Percentiles rank a stretch among this genome's conserved stretches.
phyloP scores from a whole-genome alignment of 768 basidiomycete species.

The Pholiota microspora region DNA sequence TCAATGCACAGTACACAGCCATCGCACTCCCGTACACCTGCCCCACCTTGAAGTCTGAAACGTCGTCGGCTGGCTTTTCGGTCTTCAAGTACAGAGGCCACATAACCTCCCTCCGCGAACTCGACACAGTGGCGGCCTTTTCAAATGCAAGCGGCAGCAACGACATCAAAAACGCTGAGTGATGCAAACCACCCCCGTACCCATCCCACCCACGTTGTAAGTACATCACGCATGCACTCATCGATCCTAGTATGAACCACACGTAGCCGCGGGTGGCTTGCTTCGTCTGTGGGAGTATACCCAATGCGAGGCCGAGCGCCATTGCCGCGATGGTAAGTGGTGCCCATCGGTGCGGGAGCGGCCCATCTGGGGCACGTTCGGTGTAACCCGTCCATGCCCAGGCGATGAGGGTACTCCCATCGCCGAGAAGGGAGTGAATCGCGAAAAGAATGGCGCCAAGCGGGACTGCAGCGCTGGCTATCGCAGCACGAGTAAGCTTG shows the following conservation, averaged over 20 bases:
- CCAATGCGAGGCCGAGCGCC: slow-evolving; percentile 50
- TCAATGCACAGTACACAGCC: slow-evolving; percentile 54
- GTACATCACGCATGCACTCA: slow-evolving; percentile 56
- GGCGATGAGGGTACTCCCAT: slow-evolving; percentile 75
- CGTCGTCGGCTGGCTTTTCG: background rate
- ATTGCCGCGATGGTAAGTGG: slow-evolving; percentile 65
- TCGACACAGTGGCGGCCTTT: slow-evolving; percentile 39
- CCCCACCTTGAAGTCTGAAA: slow-evolving; percentile 33
- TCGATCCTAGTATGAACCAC: slow-evolving; percentile 56
- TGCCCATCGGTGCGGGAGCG: slow-evolving; percentile 71
- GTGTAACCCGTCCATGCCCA: slow-evolving; percentile 93
- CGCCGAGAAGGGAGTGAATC: slow-evolving; percentile 69
- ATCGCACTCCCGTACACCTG: slow-evolving; percentile 56
- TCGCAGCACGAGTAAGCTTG: background rate
- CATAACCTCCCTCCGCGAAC: slow-evolving; percentile 7
- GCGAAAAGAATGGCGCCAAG: slow-evolving; percentile 71
- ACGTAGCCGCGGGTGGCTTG: slow-evolving; percentile 38
- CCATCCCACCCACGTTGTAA: slow-evolving; percentile 63
- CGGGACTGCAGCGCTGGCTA: slow-evolving; percentile 41
- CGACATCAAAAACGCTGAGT: slow-evolving; percentile 65
- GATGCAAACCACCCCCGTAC: slow-evolving; percentile 62
- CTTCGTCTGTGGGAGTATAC: slow-evolving; percentile 6
- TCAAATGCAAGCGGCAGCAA: slow-evolving; percentile 54
- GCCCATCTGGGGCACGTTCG: slow-evolving; percentile 57
- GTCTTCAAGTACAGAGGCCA: background rate